phyloP scores from a whole-genome alignment of 345 rosid genomes.

The Tarenaya hassleriana region DNA sequence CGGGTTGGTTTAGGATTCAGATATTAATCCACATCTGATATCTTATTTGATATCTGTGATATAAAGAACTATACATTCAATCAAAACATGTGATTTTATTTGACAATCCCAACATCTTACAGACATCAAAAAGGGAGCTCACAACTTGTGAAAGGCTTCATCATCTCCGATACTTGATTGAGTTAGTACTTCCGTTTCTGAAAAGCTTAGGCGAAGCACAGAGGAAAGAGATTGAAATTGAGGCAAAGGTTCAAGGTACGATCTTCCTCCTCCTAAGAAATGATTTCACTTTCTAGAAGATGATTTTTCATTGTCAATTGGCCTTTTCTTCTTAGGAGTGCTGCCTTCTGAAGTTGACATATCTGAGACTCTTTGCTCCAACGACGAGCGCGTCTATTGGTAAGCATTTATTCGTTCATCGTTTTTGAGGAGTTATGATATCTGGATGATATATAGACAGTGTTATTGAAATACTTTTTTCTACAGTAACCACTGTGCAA shows the following conservation, averaged over 20 bases:
- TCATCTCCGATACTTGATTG: conserved; percentile 47
- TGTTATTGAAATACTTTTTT: conserved; percentile 14
- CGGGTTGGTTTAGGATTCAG: not conserved
- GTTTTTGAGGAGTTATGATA: not conserved
- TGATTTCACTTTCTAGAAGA: conserved; percentile 6
- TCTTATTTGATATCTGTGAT: not conserved
- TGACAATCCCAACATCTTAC: conserved; percentile 1
- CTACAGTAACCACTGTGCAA: conserved; percentile 74
- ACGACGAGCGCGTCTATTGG: conserved; percentile 83
- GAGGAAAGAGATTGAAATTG: conserved; percentile 43
- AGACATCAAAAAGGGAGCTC: conserved; percentile 56
- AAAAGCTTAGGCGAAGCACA: conserved; percentile 48
- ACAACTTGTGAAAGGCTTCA: conserved; percentile 37
- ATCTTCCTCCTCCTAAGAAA: conserved; percentile 7
- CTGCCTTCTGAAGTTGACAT: conserved; percentile 31
- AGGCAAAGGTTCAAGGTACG: conserved; percentile 53
- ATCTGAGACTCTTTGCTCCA: conserved; percentile 32
- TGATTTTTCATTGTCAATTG: conserved; percentile 13
- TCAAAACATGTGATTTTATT: not conserved
- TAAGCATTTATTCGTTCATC: conserved; percentile 21
- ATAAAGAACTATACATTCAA: not conserved
- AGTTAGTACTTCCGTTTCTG: conserved; percentile 52
- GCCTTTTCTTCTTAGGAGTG: conserved; percentile 27
- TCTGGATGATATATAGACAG: conserved; percentile 2
- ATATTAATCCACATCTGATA: not conserved